Evolutionary conservation across 2,329 filamentous ascomycete species (phyloP).

Genomic region (Scedosporium aurantiacum): DNA sequence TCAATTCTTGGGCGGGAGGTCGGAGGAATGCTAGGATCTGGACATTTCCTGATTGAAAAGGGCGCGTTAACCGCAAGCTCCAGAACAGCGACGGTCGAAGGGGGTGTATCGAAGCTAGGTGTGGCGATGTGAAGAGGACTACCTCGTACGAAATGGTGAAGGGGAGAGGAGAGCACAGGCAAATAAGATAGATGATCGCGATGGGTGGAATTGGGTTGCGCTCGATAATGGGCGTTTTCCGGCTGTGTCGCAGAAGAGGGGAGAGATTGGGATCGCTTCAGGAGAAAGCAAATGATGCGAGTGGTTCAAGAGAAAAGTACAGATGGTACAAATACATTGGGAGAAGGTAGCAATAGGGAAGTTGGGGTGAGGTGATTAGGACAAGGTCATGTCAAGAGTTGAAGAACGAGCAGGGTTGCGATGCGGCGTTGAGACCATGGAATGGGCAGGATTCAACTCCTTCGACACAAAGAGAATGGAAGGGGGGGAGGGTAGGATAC

Average conservation of each 20-base stretch:
- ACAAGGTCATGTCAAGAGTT: not conserved
- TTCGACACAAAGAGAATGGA: not conserved
- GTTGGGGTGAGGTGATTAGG: not conserved
- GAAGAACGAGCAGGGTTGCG: not conserved
- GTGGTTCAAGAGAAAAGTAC: not conserved
- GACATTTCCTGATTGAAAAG: not conserved
- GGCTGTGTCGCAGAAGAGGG: not conserved
- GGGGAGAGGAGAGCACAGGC: no score
- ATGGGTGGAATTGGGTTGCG: not conserved
- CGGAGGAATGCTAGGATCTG: not conserved
- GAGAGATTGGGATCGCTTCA: not conserved
- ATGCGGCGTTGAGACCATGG: not conserved
- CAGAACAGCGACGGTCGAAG: not conserved
- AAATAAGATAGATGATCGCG: not conserved
- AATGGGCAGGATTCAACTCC: not conserved
- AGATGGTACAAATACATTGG: not conserved
- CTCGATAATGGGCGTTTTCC: not conserved
- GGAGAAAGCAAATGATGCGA: constrained; percentile 1
- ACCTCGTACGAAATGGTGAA: not conserved
- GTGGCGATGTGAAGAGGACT: not conserved
- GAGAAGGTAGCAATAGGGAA: not conserved
- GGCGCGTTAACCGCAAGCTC: not conserved
- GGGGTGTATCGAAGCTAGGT: not conserved
- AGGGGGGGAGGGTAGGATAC: not conserved
- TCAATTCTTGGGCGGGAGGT: not conserved